Percentiles rank a stretch among this genome's conserved stretches.
Evolutionary conservation across 176 grass and related monocot species (phyloP).

Genomic region (Avena eriantha): DNA sequence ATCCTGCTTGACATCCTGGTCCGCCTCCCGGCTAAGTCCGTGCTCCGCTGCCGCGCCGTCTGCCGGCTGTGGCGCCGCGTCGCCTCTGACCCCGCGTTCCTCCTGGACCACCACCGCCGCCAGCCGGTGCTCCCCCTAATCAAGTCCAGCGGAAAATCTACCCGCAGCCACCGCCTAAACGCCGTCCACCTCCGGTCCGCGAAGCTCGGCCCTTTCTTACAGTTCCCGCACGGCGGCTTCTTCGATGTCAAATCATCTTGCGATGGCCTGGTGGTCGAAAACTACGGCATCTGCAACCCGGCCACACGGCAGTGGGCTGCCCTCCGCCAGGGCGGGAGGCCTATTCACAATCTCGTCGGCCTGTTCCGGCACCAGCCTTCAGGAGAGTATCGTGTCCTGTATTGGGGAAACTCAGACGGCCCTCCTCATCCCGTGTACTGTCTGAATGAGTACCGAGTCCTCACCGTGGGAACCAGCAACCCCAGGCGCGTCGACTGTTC

Average conservation of each 20-base stretch:
- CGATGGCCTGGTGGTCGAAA: not conserved
- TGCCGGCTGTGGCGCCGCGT: too few species aligned
- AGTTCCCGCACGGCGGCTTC: too few species aligned
- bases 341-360: not conserved
- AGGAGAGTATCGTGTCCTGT: not conserved
- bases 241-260: not conserved
- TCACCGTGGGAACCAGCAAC: not conserved
- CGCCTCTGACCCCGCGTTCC: not conserved
- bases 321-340: not conserved
- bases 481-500: not conserved
- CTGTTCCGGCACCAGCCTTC: not conserved
- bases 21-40: too few species aligned
- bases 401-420: not conserved
- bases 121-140: conserved; percentile 1
- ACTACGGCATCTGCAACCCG: not conserved
- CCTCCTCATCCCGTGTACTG: not conserved
- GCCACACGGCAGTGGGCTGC: not conserved
- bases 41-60: too few species aligned
- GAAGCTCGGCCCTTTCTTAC: not conserved
- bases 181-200: not conserved
- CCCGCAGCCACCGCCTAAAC: not conserved
- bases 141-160: too few species aligned
- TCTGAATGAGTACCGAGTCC: not conserved
- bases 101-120: not conserved
- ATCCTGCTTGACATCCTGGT: too few species aligned